These are phyloP conservation scores for Cystobasidium slooffiae DNA, from an alignment of 1,284 basidiomycete genomes.

Conservation along the genomic window DNA sequence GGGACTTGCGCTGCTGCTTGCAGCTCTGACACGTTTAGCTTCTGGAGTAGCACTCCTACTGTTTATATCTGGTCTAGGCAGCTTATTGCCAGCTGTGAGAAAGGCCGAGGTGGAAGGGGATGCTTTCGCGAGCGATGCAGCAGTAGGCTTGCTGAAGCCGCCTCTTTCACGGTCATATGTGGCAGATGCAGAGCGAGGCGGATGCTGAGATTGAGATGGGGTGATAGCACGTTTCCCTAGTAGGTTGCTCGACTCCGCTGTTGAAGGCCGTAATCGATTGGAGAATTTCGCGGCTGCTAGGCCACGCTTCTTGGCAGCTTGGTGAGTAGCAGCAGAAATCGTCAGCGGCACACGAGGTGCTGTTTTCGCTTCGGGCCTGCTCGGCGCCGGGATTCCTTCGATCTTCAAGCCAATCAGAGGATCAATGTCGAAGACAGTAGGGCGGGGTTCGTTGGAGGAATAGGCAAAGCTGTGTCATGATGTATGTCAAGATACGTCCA, in stretches of 20 bases:
- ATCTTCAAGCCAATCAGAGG: conserved; percentile 26
- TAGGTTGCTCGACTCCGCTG: neutral
- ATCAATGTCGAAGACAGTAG: conserved; percentile 35
- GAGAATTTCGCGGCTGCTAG: conserved; percentile 46
- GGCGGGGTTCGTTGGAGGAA: conserved; percentile 19
- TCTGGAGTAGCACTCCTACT: neutral
- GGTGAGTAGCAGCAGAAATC: conserved; percentile 18
- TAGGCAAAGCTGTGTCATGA: conserved; percentile 37
- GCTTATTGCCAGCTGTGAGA: conserved; percentile 4
- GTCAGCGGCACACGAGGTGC: neutral
- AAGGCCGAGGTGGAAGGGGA: neutral
- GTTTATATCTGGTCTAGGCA: neutral
- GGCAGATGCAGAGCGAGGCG: neutral
- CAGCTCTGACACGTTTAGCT: conserved; percentile 24
- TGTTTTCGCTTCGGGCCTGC: neutral
- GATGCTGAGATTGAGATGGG: neutral
- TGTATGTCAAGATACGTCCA: neutral
- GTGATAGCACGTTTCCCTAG: conserved; percentile 10
- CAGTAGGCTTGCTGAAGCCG: conserved; percentile 35
- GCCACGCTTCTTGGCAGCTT: conserved; percentile 32
- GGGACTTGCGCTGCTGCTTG: conserved; percentile 23
- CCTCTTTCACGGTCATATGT: conserved; percentile 14
- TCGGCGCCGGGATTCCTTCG: neutral
- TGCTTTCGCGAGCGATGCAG: conserved; percentile 23
- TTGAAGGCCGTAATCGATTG: conserved; percentile 42